Evolutionary conservation across 257 asterid species (phyloP), one percentile per base, ranked within the genome.

Genomic region (Thymus mandschuricus): DNA sequence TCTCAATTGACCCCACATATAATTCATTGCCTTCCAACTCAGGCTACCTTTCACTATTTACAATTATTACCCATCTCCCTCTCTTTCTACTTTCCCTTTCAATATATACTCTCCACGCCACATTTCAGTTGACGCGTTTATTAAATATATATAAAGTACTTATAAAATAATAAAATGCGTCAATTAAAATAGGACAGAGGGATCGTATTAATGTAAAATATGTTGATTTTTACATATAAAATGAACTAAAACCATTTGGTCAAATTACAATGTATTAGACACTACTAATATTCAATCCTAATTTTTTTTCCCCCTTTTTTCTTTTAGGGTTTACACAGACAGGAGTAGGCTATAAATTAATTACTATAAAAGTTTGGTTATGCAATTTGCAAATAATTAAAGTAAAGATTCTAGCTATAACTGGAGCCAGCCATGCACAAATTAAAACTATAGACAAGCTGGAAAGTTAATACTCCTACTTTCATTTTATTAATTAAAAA

Each of bases 11-110:
- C 75, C 81, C 73, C 70, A 28, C 57, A 3, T 31, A 6, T 15
- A 49, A 31, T 66, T 59, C 41, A 67, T 67, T 73, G 78, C 72
- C 64, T 15, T 73, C 75, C 82, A 73, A 69, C 78, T 73, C 66
- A 66, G 66, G 58, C 63, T 45, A 77, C 63, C 45, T 65, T 51
- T 65, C 52, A 40, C 60, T 64, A 57, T 59, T 66, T 45, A 49
- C 70, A 57, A 62, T 75, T 66, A 74, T 38, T 57, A 10, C 21
- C 21, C 21, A 21, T 21, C 21, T 21, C 21, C 21, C 21, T 21
- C 21, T 21, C 21, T 21, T 21, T 21, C 21, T 21, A 21, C 21
- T 21, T 21, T 21, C 21, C 21, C 21, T 21, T 21, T 21, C 21
- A 21, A 21, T 21, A 21, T 21, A 21, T 21, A 21, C 21, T 21